phyloP scores from a whole-genome alignment of 2,329 filamentous ascomycete genomes.

The Ophiostoma sp. region DNA sequence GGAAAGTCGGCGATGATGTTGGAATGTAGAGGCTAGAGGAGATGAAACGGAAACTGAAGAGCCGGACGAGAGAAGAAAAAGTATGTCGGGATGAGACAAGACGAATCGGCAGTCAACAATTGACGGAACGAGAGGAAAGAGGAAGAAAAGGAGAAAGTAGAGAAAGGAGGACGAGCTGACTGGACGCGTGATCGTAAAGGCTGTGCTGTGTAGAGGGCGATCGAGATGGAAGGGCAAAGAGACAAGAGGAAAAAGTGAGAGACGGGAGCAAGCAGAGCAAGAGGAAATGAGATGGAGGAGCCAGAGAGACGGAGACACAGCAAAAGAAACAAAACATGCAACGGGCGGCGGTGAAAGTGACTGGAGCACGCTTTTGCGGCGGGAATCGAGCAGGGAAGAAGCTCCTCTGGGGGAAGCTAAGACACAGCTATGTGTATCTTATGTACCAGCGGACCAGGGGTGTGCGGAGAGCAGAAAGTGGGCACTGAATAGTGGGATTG shows the following conservation, averaged over 20 bases:
- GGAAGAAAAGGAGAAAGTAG: neutral
- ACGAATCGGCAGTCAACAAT: neutral
- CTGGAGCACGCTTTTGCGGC: constrained; percentile 8
- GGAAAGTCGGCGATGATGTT: neutral
- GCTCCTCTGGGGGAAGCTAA: constrained; percentile 11
- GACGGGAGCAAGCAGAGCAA: neutral
- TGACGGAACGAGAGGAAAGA: neutral
- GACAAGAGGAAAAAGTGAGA: constrained; percentile 2
- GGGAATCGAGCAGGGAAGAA: constrained; percentile 11
- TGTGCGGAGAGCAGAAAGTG: constrained; percentile 9
- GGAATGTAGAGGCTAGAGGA: neutral
- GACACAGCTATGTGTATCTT: neutral
- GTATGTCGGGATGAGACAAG: neutral
- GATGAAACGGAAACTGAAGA: neutral
- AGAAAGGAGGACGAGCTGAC: neutral
- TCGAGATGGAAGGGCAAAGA: constrained; percentile 4
- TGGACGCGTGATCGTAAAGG: constrained; percentile 9
- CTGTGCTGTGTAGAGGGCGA: neutral
- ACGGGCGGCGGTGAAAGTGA: constrained; percentile 14
- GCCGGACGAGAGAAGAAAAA: neutral
- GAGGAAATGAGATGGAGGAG: constrained; percentile 12
- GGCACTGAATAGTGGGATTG: neutral
- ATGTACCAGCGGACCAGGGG: constrained; percentile 8
- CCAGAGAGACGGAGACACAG: neutral
- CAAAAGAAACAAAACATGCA: constrained; percentile 9